Evolutionary conservation across 495 filamentous ascomycete species (phyloP).

Genomic region (Penicillium lagena): DNA sequence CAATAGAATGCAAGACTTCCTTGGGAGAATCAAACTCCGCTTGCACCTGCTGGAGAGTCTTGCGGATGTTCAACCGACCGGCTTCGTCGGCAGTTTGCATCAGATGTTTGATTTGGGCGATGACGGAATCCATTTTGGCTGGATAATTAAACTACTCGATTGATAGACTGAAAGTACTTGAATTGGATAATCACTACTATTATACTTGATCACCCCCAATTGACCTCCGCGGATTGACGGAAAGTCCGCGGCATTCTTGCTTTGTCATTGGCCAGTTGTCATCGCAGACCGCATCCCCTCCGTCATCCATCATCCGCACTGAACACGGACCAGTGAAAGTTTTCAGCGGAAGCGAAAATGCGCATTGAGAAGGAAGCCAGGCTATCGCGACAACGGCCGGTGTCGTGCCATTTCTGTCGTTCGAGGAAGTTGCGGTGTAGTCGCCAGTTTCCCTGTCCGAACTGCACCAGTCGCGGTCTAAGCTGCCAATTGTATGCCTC

Average conservation of each 20-base stretch:
- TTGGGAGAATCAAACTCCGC: constrained; percentile 14
- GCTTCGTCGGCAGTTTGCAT: constrained; percentile 14
- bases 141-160: not conserved
- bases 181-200: too few relatives aligned
- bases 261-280: too few relatives aligned
- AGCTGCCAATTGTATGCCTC: constrained; percentile 19
- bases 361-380: constrained; percentile 9
- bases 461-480: constrained; percentile 32
- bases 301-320: not conserved
- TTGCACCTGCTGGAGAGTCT: constrained; percentile 9
- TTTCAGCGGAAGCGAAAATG: not conserved
- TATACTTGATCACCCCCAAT: too few relatives aligned
- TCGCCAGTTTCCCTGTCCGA: constrained; percentile 32
- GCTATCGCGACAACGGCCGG: constrained; percentile 16
- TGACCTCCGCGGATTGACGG: too few relatives aligned
- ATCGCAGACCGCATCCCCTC: too few relatives aligned
- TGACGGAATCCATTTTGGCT: constrained; percentile 19
- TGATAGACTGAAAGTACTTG: not conserved
- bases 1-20: constrained; percentile 11
- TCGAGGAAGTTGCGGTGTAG: constrained; percentile 42
- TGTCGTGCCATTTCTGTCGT: constrained; percentile 38
- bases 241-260: too few relatives aligned
- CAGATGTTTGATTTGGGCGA: constrained; percentile 16
- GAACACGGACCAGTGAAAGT: not conserved
- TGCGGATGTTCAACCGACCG: constrained; percentile 12